phyloP scores from a whole-genome alignment of 2,329 filamentous ascomycete genomes.

The Alternaria alternata region DNA sequence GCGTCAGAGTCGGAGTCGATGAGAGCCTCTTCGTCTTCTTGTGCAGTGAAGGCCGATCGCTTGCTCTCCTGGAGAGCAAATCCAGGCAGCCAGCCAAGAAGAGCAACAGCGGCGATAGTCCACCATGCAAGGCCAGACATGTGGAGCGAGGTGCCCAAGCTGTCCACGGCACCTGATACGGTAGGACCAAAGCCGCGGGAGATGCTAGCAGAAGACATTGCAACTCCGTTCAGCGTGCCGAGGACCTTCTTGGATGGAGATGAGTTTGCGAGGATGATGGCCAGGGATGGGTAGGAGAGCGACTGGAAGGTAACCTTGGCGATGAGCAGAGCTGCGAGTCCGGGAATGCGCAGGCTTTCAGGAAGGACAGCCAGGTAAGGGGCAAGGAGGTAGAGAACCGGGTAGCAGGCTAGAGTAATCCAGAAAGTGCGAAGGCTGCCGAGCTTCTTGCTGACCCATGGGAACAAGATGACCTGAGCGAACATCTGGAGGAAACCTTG shows the following conservation, averaged over 20 bases:
- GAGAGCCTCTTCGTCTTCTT: constrained; percentile 45
- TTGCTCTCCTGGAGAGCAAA: constrained; percentile 72
- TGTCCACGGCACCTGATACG: constrained; percentile 84
- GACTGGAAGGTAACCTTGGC: constrained; percentile 95
- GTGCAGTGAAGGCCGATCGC: constrained; percentile 24
- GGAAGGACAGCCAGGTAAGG: constrained; percentile 91
- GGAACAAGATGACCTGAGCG: constrained; percentile 84
- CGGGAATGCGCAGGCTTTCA: constrained; percentile 71
- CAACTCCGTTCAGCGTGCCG: constrained; percentile 91
- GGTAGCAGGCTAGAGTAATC: constrained; percentile 82
- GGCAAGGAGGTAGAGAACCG: constrained; percentile 83
- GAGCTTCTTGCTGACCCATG: constrained; percentile 75
- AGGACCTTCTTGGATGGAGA: constrained; percentile 84
- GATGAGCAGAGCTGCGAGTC: constrained; percentile 79
- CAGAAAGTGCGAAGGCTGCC: constrained; percentile 85
- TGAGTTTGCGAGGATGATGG: constrained; percentile 87
- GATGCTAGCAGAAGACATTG: constrained; percentile 88
- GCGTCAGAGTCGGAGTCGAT: constrained; percentile 41
- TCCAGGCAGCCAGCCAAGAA: constrained; percentile 64
- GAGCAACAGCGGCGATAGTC: constrained; percentile 79
- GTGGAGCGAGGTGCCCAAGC: constrained; percentile 77
- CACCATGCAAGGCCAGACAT: constrained; percentile 95
- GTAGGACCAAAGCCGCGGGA: constrained; percentile 89
- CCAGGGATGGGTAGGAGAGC: constrained; percentile 88
- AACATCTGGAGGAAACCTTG: constrained; percentile 92